Evolutionary conservation across 75 land plant genomes (phyloP), one percentile per base, ranked within the genome.

Genomic region (Pinus albicaulis): DNA sequence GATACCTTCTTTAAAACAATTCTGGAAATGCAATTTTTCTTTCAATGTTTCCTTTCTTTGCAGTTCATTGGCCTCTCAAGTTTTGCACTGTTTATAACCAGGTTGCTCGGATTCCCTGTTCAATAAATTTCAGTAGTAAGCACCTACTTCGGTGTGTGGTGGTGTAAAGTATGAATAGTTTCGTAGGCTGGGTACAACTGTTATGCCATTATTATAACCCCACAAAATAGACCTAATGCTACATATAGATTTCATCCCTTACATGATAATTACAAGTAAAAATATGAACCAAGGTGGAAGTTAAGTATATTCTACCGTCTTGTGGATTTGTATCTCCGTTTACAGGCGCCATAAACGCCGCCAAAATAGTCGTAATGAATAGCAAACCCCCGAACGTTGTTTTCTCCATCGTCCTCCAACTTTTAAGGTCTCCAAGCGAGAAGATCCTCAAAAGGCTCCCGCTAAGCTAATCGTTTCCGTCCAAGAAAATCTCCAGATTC

Each of bases 261-360:
- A 64, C 20, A 41, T 41, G 1, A 48, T 20, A 38, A 20, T 17
- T 8, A 68, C n/a, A 7, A 61, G 28, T 24, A 61, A 25, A 22
- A 48, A 48, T 48, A 48, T 48, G 4, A 25, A 61, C 10, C 15
- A 61, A 61, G 24, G 13, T 41, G 17, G n/a, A n/a, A 66, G 44
- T 66, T 36, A 7, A 66, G 38, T 66, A 41, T 28, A 34, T 36
- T 41, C 41, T 68, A 68, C 71, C 71, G 23, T 68, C 71, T 66
- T 38, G 23, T 66, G 1, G 20, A 38, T 38, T 2, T 19, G 71
- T 66, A 34, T 36, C 23, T 66, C 52, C 71, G 10, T 7, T 34
- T 3, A 66, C 48, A 36, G 71, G 66, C 12, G 71, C 38, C 71
- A 66, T 3, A 66, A 66, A 20, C 48, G 20, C 10, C 48, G 22